phyloP scores from a whole-genome alignment of 2,329 filamentous ascomycete species.

The Neofusicoccum cordaticola region DNA sequence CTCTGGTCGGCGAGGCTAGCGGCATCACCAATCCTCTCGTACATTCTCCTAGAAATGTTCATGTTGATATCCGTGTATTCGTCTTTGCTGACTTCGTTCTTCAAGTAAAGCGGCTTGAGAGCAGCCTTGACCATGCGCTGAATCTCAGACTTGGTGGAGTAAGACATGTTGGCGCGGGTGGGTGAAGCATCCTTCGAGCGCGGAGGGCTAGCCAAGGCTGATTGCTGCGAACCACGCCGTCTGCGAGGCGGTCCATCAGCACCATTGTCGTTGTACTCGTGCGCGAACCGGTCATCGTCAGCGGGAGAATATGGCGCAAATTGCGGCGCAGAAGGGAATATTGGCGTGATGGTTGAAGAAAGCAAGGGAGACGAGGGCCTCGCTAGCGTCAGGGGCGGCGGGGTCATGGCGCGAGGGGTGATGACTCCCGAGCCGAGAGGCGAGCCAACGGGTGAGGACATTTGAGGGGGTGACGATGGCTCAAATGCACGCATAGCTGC shows the following conservation, averaged over 20 bases:
- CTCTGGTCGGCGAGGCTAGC: conserved; percentile 59
- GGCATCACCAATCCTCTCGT: conserved; percentile 60
- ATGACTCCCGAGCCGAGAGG: conserved; percentile 63
- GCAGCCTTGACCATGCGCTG: conserved; percentile 83
- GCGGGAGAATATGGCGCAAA: conserved; percentile 64
- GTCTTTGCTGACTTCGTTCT: conserved; percentile 76
- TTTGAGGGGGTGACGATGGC: conserved; percentile 45
- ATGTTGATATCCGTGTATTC: conserved; percentile 93
- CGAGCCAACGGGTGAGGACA: conserved; percentile 66
- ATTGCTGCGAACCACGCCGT: conserved; percentile 26
- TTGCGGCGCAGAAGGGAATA: conserved; percentile 67
- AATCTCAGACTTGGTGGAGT: conserved; percentile 82
- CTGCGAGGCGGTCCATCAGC: conserved; percentile 35
- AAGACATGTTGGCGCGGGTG: conserved; percentile 63
- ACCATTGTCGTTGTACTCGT: conserved; percentile 24
- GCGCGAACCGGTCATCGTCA: conserved; percentile 27
- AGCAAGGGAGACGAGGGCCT: conserved; percentile 66
- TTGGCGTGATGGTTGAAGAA: conserved; percentile 69
- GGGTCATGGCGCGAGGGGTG: conserved; percentile 67
- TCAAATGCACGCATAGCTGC: conserved; percentile 36
- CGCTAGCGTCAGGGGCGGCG: conserved; percentile 61
- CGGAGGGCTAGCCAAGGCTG: conserved; percentile 38
- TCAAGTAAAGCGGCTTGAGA: conserved; percentile 78
- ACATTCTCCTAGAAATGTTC: conserved; percentile 81
- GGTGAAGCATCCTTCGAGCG: conserved; percentile 67